Evolutionary conservation across 148 eudicot genomes (phyloP).

Genomic region (Fagopyrum esculentum): DNA sequence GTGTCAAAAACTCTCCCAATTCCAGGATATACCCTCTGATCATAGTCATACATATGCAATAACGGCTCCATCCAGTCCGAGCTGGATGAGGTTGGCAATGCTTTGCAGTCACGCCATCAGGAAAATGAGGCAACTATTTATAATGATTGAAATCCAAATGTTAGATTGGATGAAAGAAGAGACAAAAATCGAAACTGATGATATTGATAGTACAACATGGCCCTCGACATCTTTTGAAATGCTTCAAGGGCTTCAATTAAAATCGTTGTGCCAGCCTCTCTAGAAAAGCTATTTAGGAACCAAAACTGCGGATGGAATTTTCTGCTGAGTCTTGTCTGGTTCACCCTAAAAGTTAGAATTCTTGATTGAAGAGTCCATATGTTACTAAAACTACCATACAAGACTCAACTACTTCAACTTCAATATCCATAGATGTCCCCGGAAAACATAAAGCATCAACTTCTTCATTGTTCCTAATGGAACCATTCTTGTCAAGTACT

Average conservation of each 20-base stretch:
- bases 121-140: slow-evolving; percentile 2
- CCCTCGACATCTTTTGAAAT: not conserved
- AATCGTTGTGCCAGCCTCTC: not conserved
- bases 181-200: not conserved
- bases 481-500: too few relatives aligned
- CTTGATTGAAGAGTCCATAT: too few relatives aligned
- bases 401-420: too few relatives aligned
- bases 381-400: too few relatives aligned
- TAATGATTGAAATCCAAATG: not conserved
- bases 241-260: not conserved
- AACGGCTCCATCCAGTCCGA: slow-evolving; percentile 75
- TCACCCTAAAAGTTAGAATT: too few relatives aligned
- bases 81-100: slow-evolving; percentile 28
- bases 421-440: too few relatives aligned
- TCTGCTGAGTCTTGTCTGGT: too few relatives aligned
- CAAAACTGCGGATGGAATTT: not conserved
- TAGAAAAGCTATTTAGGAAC: not conserved
- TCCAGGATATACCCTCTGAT: slow-evolving; percentile 30
- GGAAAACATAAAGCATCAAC: too few relatives aligned
- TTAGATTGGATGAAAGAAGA: not conserved
- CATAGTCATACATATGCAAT: slow-evolving; percentile 22
- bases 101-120: slow-evolving; percentile 18
- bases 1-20: slow-evolving; percentile 55
- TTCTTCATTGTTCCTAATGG: too few relatives aligned
- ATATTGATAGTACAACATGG: not conserved